phyloP scores from a whole-genome alignment of 306 rosid species.

The Gynostemma pentaphyllum region DNA sequence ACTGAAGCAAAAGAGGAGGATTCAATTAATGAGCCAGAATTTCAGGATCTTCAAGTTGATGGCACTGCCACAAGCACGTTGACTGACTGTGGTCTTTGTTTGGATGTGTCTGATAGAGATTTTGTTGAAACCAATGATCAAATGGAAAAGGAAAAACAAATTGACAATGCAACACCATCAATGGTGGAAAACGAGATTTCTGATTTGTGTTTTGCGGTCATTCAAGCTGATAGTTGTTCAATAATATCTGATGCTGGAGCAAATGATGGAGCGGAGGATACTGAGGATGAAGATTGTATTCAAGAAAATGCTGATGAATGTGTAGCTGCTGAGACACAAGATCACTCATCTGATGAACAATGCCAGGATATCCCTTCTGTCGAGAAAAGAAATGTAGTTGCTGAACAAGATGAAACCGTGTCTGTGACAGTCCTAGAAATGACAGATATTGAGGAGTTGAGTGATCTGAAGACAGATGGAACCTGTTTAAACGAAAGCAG shows the following conservation, averaged over 20 bases:
- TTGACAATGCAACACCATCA: constrained; percentile 3
- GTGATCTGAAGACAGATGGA: constrained; percentile 1
- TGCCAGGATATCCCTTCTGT: not conserved
- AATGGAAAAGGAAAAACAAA: constrained; percentile 10
- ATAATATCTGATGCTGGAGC: too few relatives aligned
- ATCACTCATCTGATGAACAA: constrained; percentile 5
- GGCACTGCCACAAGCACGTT: not conserved
- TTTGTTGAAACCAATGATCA: constrained; percentile 10
- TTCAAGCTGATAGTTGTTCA: too few relatives aligned
- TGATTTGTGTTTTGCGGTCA: too few relatives aligned
- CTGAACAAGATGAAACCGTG: constrained; percentile 8
- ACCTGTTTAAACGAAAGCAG: constrained; percentile 5
- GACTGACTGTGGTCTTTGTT: not conserved
- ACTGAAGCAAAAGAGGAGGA: constrained; percentile 16
- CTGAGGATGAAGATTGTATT: not conserved
- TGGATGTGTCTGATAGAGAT: not conserved
- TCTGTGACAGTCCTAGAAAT: constrained; percentile 2
- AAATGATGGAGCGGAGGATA: constrained; percentile 3
- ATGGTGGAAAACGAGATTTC: not conserved
- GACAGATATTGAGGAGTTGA: constrained; percentile 4
- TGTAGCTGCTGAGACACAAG: not conserved
- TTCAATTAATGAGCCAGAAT: not conserved
- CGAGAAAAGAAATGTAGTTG: constrained; percentile 5
- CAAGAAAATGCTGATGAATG: not conserved
- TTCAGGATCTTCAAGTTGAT: constrained; percentile 15